Conservation (phyloP, 2,329 filamentous ascomycete genomes). For the Penicillium janthinellum region DNA sequence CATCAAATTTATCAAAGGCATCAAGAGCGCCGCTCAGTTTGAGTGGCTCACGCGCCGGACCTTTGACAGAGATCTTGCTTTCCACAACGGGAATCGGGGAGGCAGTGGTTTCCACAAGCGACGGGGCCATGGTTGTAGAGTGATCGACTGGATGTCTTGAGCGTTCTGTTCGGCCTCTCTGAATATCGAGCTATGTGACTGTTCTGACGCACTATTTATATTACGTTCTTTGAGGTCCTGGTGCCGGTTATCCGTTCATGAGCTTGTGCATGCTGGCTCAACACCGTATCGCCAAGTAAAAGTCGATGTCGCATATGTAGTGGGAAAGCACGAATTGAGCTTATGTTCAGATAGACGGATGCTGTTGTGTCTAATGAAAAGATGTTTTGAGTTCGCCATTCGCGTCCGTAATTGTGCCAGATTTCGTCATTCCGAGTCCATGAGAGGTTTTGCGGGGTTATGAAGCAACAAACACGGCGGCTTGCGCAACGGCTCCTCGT, state of each 20-base stretch:
- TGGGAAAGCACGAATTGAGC: constrained; percentile 7
- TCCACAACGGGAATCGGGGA: constrained; percentile 21
- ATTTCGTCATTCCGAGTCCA: constrained; percentile 11
- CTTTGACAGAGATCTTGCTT: constrained; percentile 17
- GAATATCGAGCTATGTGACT: neutral
- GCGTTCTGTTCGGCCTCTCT: neutral
- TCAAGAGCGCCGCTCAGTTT: constrained; percentile 46
- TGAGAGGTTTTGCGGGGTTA: constrained; percentile 6
- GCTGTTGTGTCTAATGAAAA: neutral
- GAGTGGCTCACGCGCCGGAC: constrained; percentile 34
- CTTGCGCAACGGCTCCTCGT: constrained; percentile 12
- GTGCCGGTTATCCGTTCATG: constrained; percentile 7
- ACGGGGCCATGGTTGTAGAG: constrained; percentile 23
- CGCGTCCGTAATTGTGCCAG: constrained; percentile 13
- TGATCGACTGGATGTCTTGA: neutral
- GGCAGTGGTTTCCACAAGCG: constrained; percentile 21
- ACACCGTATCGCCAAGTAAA: neutral
- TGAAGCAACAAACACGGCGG: constrained; percentile 2
- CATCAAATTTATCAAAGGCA: constrained; percentile 50
- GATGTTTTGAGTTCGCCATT: neutral
- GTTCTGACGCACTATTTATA: neutral
- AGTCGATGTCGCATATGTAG: constrained; percentile 6
- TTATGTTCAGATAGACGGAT: neutral
- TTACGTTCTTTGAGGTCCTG: no score
- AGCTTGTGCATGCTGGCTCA: neutral